These are phyloP conservation scores for Passiflora organensis DNA, from an alignment of 345 rosid species.

Conservation along the genomic window DNA sequence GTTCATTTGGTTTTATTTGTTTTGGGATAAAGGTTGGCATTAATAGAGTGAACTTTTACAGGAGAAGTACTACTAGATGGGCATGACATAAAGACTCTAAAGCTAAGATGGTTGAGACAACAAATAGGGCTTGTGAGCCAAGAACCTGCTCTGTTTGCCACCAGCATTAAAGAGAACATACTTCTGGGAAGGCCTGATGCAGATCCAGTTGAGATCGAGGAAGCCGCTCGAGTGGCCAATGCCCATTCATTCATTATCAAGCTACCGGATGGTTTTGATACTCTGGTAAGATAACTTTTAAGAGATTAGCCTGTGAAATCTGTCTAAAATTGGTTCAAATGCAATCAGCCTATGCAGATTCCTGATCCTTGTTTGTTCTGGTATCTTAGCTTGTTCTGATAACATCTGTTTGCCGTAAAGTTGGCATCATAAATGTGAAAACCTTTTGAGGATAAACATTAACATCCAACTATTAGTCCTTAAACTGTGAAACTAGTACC, in stretches of 20 bases:
- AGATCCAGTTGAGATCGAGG: constrained; percentile 68
- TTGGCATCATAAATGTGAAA: no score
- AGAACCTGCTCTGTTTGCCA: constrained; percentile 91
- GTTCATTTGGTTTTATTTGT: no score
- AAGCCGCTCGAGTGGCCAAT: constrained; percentile 95
- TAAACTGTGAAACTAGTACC: no score
- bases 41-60: no score
- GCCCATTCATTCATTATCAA: constrained; percentile 93
- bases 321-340: not conserved
- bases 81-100: constrained; percentile 71
- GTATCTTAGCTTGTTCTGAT: no score
- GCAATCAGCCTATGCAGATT: no score
- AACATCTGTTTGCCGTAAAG: no score
- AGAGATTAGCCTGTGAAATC: not conserved
- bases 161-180: constrained; percentile 90
- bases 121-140: constrained; percentile 98
- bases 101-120: constrained; percentile 84
- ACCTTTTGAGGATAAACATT: no score
- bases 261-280: constrained; percentile 87
- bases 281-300: constrained; percentile 58
- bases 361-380: no score
- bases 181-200: constrained; percentile 90
- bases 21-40: no score
- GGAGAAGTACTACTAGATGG: constrained; percentile 91
- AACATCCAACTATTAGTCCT: no score